Base-by-base conservation (phyloP, 1,284 basidiomycete species). In the Fomitopsis palustris region DNA sequence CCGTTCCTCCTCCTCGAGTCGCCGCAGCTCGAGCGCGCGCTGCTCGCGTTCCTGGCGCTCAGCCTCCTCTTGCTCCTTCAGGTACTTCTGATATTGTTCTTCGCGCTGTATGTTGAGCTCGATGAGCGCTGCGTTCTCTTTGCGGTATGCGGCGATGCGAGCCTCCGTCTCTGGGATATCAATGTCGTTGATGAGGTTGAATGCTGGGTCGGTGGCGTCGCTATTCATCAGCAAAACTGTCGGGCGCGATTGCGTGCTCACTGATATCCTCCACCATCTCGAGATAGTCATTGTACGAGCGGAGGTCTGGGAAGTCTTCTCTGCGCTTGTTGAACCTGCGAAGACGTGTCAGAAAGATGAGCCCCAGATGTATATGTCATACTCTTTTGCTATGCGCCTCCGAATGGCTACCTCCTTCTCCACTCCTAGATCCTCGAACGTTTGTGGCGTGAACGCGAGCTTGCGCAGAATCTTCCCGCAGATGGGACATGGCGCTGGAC, bases 221-320 rank as follows among this genome's bases (percentile, higher is more conserved):
- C 58, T 42, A 60, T 33, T n/a, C 3, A 54, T 42, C 52, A 53
- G 60, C 38, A 21, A 47, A 33, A 38, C 25, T 19, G 23, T 37
- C 37, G 53, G 43, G 37, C n/a, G 23, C 8, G n/a, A 3, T 14
- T 35, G 29, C 37, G 33, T n/a, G 42, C 35, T 71, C 65, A 93
- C 95, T 92, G 64, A 98, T 90, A 68, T 98, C 93, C 75, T 99
- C 97, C 1, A 96, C 95, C 72, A 95, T 88, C 74, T 98, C 94
- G 8, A 99, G 82, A 70, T 98, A 99, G 72, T 98, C 90, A 69
- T 99, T 98, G 75, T 96, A 98, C n/a, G 84, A 82, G 9, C 84
- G 83, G 45, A 93, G 78, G 65, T 90, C 87, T 0, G 77, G 73
- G 72, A 99, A 99, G 72, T 99, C 97, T 52, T 96, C 93, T 52